Evolutionary conservation across 1,284 basidiomycete species (phyloP), one percentile per base, ranked within the genome.

Genomic region (Tetrapyrgos nigripes): DNA sequence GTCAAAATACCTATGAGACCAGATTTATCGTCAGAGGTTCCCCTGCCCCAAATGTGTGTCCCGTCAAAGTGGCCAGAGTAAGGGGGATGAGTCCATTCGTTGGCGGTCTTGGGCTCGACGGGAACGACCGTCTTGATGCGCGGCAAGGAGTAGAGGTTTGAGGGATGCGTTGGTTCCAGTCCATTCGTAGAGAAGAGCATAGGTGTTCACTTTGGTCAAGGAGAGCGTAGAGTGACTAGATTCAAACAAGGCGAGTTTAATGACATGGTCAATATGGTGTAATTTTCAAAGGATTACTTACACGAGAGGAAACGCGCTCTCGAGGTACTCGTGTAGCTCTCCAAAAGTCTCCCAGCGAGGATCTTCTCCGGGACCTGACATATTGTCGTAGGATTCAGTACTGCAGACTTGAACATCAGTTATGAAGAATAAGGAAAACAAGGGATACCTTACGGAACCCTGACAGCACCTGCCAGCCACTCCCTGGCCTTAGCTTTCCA

Each of bases 51-150:
- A 47, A 89, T 70, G 49, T 67, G 66, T 64, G 64, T 43, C 26
- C 80, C 86, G 66, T 89, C 87, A 64, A 80, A 88, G 65, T 84
- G 70, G 3, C 88, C 88, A 5, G 84, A 86, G 68, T 81, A 90
- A 2, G 87, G 87, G 13, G 83, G 83, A 62, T 88, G 78, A 0
- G 71, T 77, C 88, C 88, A 91, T 57, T 83, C 66, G 47, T 75
- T 70, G 4, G 79, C 70, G 1, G 87, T 87, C 4, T 73, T 74
- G 3, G 78, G 77, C 28, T 87, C 80, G 8, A 89, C 88, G 28
- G 88, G 88, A 0, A 89, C 88, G 37, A 88, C n/a, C 88, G 68
- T 91, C 88, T 10, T 91, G 87, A 69, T 92, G 90, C 5, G 83
- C 88, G 29, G 83, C 82, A 40, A 92, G 72, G n/a, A 93, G 71